phyloP scores from a whole-genome alignment of 176 grass and related monocot species.

The Areca catechu region DNA sequence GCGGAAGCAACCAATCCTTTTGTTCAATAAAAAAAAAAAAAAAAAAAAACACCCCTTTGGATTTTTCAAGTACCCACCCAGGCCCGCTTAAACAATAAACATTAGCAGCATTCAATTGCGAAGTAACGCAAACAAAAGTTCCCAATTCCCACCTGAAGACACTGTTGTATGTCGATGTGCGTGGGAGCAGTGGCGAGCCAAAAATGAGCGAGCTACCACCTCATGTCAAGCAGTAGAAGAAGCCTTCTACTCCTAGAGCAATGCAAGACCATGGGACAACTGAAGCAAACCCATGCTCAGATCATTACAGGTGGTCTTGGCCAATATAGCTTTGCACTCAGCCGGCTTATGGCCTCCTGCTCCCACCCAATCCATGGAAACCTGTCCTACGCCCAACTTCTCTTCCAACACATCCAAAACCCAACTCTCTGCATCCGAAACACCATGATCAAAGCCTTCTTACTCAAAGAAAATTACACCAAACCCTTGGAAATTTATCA shows the following conservation, averaged over 20 bases:
- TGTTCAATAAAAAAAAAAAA: too few relatives aligned
- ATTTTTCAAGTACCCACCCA: too few relatives aligned
- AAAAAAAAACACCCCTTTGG: too few relatives aligned
- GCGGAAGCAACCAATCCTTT: too few relatives aligned
- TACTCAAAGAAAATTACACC: neutral
- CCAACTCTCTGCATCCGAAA: constrained; percentile 17
- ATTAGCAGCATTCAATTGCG: too few relatives aligned
- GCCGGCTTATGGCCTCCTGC: constrained; percentile 18
- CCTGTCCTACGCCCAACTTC: constrained; percentile 8
- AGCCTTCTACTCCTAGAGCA: constrained; percentile 3
- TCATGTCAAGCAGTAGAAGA: constrained; percentile 1
- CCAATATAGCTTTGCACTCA: constrained; percentile 5
- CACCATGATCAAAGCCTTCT: constrained; percentile 22
- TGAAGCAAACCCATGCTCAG: constrained; percentile 17
- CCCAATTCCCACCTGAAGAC: too few relatives aligned
- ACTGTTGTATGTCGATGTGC: too few relatives aligned
- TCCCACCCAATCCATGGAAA: constrained; percentile 2
- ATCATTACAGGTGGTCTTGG: constrained; percentile 1
- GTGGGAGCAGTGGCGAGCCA: too few relatives aligned
- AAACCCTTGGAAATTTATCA: constrained; percentile 1
- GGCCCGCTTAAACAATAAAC: too few relatives aligned
- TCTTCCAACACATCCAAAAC: neutral
- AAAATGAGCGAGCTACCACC: too few relatives aligned
- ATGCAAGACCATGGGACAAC: constrained; percentile 7
- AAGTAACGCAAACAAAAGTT: too few relatives aligned